Percentiles rank a stretch among this genome's conserved stretches.
phyloP scores from a whole-genome alignment of 1,139 yeast genomes.

The Yamadazyma conglobata region DNA sequence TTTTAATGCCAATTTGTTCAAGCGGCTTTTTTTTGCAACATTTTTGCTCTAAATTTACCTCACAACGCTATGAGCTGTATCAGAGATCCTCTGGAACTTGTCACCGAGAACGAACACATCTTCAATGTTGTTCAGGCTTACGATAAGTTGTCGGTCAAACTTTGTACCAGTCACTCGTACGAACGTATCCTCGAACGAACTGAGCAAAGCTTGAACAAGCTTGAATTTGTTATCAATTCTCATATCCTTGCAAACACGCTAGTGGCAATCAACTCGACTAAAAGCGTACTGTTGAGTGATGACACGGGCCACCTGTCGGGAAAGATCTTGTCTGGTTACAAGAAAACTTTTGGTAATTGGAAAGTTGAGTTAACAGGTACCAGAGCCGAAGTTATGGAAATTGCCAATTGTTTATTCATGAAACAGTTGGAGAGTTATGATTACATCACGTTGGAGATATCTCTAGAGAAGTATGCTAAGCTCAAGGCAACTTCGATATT shows the following conservation, averaged over 20 bases:
- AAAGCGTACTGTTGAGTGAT: conserved; percentile 1
- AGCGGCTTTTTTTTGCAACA: conserved; percentile 1
- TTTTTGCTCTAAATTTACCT: neutral
- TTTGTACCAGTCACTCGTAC: conserved; percentile 1
- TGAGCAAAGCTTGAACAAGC: neutral
- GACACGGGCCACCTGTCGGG: no score
- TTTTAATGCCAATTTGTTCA: no score
- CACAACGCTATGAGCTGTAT: no score
- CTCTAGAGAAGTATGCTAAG: conserved; percentile 1
- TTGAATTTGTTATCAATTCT: conserved; percentile 1
- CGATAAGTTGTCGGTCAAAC: conserved; percentile 1
- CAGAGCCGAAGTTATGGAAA: conserved; percentile 4
- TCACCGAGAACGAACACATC: conserved; percentile 2
- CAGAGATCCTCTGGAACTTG: no score
- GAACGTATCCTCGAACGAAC: conserved; percentile 1
- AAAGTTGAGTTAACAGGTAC: conserved; percentile 6
- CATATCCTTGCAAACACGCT: conserved; percentile 1
- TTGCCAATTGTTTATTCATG: conserved; percentile 6
- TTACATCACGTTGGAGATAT: conserved; percentile 12
- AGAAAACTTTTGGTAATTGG: conserved; percentile 7
- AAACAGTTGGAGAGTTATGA: conserved; percentile 7
- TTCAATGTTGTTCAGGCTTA: conserved; percentile 4
- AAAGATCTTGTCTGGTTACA: neutral
- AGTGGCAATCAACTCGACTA: conserved; percentile 1
- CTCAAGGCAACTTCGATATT: conserved; percentile 4